These are phyloP conservation scores for Aschersonia sp. DNA, from an alignment of 2,329 filamentous ascomycete genomes.

Conservation along the genomic window DNA sequence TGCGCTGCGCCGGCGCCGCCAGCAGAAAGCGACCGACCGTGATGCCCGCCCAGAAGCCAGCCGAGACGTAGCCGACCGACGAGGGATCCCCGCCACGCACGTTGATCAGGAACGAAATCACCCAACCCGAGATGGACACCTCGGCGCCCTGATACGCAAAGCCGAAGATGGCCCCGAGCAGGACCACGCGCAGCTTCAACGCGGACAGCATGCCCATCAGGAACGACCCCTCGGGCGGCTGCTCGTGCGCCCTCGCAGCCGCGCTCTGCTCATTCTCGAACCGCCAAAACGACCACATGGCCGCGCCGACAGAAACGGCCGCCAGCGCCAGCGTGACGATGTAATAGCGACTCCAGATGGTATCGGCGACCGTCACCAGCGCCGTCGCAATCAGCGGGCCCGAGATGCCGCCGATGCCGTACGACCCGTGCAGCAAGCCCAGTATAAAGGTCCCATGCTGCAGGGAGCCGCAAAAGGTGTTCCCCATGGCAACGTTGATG, in stretches of 20 bases:
- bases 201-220: conserved; percentile 31
- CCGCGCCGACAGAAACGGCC: conserved; percentile 39
- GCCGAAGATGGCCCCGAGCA: conserved; percentile 68
- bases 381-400: conserved; percentile 64
- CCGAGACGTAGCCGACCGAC: conserved; percentile 65
- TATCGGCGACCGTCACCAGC: conserved; percentile 43
- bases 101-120: conserved; percentile 70
- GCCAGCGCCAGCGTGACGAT: conserved; percentile 47
- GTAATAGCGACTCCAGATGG: conserved; percentile 61
- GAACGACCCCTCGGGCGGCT: conserved; percentile 8
- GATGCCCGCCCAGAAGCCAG: conserved; percentile 60
- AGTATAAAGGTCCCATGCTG: conserved; percentile 38
- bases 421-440: conserved; percentile 53
- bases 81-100: conserved; percentile 55
- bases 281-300: conserved; percentile 53
- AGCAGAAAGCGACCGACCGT: conserved; percentile 63
- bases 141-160: conserved; percentile 80
- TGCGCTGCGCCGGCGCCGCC: conserved; percentile 45
- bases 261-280: conserved; percentile 47
- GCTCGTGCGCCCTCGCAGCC: conserved; percentile 19
- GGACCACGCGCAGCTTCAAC: conserved; percentile 41
- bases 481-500: conserved; percentile 40
- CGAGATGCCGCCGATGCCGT: conserved; percentile 49
- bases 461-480: conserved; percentile 43
- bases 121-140: conserved; percentile 74